phyloP scores from a whole-genome alignment of 2,329 filamentous ascomycete genomes.

The Elsinoe ampelina region DNA sequence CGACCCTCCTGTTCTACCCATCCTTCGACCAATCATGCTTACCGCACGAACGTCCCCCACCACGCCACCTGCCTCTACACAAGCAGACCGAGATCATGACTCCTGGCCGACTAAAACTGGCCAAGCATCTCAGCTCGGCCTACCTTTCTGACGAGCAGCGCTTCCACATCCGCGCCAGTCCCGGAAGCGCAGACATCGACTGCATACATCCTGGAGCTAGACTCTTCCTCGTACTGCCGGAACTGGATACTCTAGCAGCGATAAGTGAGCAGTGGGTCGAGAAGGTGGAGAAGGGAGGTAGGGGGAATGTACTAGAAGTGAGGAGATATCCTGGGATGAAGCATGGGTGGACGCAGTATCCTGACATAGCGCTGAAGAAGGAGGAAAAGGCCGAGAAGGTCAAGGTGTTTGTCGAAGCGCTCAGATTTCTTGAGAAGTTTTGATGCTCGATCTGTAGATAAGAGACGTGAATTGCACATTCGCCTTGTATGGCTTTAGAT shows the following conservation, averaged over 20 bases:
- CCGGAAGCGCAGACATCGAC: slow-evolving; percentile 27
- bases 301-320: slow-evolving; percentile 17
- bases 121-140: slow-evolving; percentile 31
- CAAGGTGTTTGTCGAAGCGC: not conserved
- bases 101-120: slow-evolving; percentile 23
- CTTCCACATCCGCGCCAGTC: slow-evolving; percentile 32
- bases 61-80: slow-evolving; percentile 17
- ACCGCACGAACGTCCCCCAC: slow-evolving; percentile 29
- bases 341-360: slow-evolving; percentile 38
- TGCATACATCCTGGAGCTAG: slow-evolving; percentile 30
- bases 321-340: slow-evolving; percentile 25
- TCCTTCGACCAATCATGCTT: slow-evolving; percentile 34
- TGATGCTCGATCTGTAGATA: not conserved
- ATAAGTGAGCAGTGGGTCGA: slow-evolving; percentile 37
- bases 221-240: slow-evolving; percentile 34
- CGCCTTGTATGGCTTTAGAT: not conserved
- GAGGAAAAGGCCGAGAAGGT: slow-evolving; percentile 25
- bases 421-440: slow-evolving; percentile 11
- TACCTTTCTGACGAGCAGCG: slow-evolving; percentile 33
- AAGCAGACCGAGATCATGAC: slow-evolving; percentile 23
- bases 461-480: too few species aligned
- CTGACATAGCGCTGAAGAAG: slow-evolving; percentile 29
- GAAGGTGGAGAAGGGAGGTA: slow-evolving; percentile 27
- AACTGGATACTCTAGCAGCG: slow-evolving; percentile 33
- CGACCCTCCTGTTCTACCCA: slow-evolving; percentile 36